These are phyloP conservation scores for Lecanicillium sp. DNA, from an alignment of 2,329 filamentous ascomycete species.

Conservation along the genomic window DNA sequence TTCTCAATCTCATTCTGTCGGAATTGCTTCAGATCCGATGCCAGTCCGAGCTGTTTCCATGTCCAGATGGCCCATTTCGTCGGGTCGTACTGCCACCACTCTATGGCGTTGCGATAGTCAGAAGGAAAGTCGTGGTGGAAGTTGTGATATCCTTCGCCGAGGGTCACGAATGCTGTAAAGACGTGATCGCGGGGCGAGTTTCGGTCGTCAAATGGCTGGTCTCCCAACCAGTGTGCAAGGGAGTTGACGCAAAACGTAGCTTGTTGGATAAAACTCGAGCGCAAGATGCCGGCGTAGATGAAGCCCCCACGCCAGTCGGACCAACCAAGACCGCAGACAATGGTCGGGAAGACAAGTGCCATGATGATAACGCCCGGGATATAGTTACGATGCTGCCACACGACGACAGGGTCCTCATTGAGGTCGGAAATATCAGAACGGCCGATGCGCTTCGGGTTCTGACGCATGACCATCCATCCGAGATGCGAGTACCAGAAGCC, in stretches of 20 bases:
- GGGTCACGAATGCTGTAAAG: constrained; percentile 69
- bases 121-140: constrained; percentile 85
- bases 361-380: constrained; percentile 66
- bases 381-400: constrained; percentile 77
- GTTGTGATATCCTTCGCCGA: constrained; percentile 81
- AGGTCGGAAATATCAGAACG: constrained; percentile 75
- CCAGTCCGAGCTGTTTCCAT: constrained; percentile 71
- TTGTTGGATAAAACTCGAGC: constrained; percentile 77
- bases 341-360: constrained; percentile 62
- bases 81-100: constrained; percentile 78
- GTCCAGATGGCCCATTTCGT: constrained; percentile 78
- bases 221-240: constrained; percentile 74
- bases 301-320: constrained; percentile 69
- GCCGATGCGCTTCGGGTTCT: constrained; percentile 75
- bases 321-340: constrained; percentile 67
- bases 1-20: constrained; percentile 79
- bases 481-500: constrained; percentile 65
- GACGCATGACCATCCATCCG: constrained; percentile 81
- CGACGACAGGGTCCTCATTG: constrained; percentile 69
- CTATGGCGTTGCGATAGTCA: constrained; percentile 77
- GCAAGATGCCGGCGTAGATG: constrained; percentile 70
- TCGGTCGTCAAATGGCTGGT: constrained; percentile 78
- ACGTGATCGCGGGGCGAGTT: constrained; percentile 77
- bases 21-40: constrained; percentile 77
- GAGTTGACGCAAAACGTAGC: constrained; percentile 84